These are phyloP conservation scores for Glebionis coronaria DNA, from an alignment of 129 eudicot genomes.

Conservation along the genomic window DNA sequence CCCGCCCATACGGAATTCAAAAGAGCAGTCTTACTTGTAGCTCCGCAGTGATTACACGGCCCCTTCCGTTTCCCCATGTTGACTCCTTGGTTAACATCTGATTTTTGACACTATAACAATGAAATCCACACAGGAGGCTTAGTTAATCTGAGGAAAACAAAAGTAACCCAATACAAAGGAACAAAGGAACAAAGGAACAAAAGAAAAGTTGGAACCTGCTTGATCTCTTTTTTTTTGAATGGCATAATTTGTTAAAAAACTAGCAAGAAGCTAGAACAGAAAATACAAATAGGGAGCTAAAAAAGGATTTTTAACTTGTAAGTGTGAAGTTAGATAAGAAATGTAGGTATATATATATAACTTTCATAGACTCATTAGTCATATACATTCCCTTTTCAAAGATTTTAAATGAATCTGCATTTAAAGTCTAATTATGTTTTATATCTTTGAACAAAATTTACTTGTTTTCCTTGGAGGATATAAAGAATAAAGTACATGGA, in stretches of 20 bases:
- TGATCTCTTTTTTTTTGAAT: too few species aligned
- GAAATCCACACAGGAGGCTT: neutral
- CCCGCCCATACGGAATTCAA: too few species aligned
- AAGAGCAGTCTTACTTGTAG: constrained; percentile 29
- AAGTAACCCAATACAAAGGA: constrained; percentile 3
- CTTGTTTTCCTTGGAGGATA: constrained; percentile 18
- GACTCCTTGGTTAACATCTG: constrained; percentile 18
- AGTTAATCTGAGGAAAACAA: neutral
- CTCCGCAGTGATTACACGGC: constrained; percentile 42
- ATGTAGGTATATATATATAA: constrained; percentile 7
- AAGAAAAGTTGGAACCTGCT: too few species aligned
- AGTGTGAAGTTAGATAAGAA: too few species aligned
- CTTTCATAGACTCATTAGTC: constrained; percentile 8
- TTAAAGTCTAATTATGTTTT: neutral
- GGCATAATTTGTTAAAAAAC: too few species aligned
- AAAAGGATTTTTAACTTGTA: too few species aligned
- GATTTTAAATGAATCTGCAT: constrained; percentile 15
- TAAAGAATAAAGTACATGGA: constrained; percentile 5
- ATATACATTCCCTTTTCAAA: constrained; percentile 14
- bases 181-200: constrained; percentile 7
- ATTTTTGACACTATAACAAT: neutral
- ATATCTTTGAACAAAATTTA: constrained; percentile 18
- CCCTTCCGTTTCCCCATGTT: constrained; percentile 37
- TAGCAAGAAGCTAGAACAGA: too few species aligned
- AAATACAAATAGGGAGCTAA: too few species aligned